Base-by-base conservation (phyloP, 495 filamentous ascomycete species). In the Immersiella caudata region DNA sequence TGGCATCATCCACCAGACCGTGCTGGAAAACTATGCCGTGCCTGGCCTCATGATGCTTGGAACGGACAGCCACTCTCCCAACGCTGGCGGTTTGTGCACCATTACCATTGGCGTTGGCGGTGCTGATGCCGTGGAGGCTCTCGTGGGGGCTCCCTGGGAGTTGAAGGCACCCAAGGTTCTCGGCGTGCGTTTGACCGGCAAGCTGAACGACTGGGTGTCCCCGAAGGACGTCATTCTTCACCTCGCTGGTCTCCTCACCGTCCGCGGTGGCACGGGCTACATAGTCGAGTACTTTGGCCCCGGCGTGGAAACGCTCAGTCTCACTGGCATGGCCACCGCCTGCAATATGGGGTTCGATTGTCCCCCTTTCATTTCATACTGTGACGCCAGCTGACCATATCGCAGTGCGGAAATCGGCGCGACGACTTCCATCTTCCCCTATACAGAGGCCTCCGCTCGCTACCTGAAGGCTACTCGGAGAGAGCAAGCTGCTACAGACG, bases 31-130 rank as follows among this genome's bases (percentile, higher is more conserved):
- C 80, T 99, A 99, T 75, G 92, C 95, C n/a, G 89, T 93, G 5
- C 95, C 95, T 5, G 95, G 95, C 55, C 76, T 97, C 73, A 97
- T 99, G 95, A 97, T 98, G 94, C 86, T 99, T n/a, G 95, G 95
- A 65, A 99, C 95, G 40, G 95, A 99, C 78, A 97, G 94, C 74
- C 95, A 98, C 81, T 97, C 95, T 27, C 95, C 95, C 22, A 98
- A 99, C 77, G 95, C 89, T 16, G 95, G 95, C 76, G 95, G 95
- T 67, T 79, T 99, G 40, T 93, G 91, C 67, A 92, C 93, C 1
- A 96, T 97, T 75, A 96, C 95, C 2, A 99, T 99, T 74, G 95
- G 95, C 80, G 95, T 99, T 35, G 95, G 95, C 70, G 95, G 95
- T 75, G 95, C 95, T 33, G 95, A 99, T 84, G 95, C 95, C 0